Base-by-base conservation (phyloP, 495 filamentous ascomycete genomes). In the Podospora pseudopauciseta region DNA sequence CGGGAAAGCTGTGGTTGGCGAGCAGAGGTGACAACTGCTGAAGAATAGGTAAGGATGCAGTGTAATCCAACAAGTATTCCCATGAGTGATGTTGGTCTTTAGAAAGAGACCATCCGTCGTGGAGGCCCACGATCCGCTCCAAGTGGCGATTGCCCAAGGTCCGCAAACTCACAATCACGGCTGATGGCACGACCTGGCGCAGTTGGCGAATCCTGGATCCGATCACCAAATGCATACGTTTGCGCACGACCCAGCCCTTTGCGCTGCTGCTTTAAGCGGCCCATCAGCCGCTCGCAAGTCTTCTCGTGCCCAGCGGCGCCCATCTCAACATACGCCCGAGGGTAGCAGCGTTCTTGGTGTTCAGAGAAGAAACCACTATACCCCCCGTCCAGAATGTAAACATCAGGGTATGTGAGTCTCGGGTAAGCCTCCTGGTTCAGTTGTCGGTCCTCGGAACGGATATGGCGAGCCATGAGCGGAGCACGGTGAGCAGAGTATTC, bases 401-500 rank as follows among this genome's bases (percentile, higher is more conserved):
- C 86, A 72, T 99, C 96, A 0, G 96, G 96, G 71, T 97, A 99
- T 23, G 88, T 91, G 30, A 99, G 88, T 32, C 85, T 84, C 13
- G 96, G 96, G 71, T 99, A 99, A 32, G 82, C 83, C 71, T 91
- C 90, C 26, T 87, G 85, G 77, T 99, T 99, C 70, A 86, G 80
- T 23, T 86, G 86, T 26, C 96, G 91, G 81, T 99, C 96, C 72
- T 89, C 88, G 64, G 91, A 85, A 66, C 96, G 93, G 62, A 99
- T 87, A 76, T 92, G 90, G 67, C 90, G 89, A 13, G 92, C 92
- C 94, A 98, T 97, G 72, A 97, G 90, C 28, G 95, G 95, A n/a
- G 95, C 95, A 27, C 95, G 91, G 80, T 97, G 94, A 44, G 92
- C 94, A 27, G 95, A 98, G 77, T 97, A 99, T 75, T 99, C 96